Conservation (phyloP, 345 rosid species). For the Syzygium oleosum region DNA sequence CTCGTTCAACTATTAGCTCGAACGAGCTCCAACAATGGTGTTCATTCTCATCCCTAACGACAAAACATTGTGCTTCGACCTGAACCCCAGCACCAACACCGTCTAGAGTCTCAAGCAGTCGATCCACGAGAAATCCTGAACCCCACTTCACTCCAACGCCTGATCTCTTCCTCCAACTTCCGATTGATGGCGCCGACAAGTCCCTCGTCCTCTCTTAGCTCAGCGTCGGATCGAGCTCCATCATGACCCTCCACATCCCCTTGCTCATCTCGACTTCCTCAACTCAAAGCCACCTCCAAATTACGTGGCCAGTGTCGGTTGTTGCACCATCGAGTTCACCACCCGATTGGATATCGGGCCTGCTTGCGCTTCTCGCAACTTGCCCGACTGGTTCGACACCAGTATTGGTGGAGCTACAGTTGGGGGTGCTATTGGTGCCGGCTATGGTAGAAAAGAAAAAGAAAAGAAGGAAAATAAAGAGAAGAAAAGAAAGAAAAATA, state of each 20-base stretch:
- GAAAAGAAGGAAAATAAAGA: too few species aligned
- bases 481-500: too few species aligned
- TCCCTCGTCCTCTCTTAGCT: slow-evolving; percentile 39
- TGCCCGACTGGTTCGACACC: slow-evolving; percentile 64
- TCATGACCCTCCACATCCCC: slow-evolving; percentile 45
- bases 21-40: slow-evolving; percentile 32
- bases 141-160: slow-evolving; percentile 29
- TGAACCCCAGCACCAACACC: slow-evolving; percentile 44
- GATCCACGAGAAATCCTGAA: slow-evolving; percentile 21
- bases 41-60: slow-evolving; percentile 41
- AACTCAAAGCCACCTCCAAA: slow-evolving; percentile 76
- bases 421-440: slow-evolving; percentile 24
- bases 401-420: slow-evolving; percentile 42
- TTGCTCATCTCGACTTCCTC: slow-evolving; percentile 72
- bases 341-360: slow-evolving; percentile 95
- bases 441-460: slow-evolving; percentile 31
- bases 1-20: too few species aligned
- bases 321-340: slow-evolving; percentile 92
- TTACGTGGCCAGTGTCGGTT: slow-evolving; percentile 87
- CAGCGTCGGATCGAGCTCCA: slow-evolving; percentile 33
- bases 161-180: slow-evolving; percentile 13
- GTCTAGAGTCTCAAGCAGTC: slow-evolving; percentile 35
- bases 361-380: slow-evolving; percentile 85
- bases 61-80: slow-evolving; percentile 30
- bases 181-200: slow-evolving; percentile 1